Evolutionary conservation across 495 filamentous ascomycete species (phyloP).

Genomic region (Sporormia fimetaria): DNA sequence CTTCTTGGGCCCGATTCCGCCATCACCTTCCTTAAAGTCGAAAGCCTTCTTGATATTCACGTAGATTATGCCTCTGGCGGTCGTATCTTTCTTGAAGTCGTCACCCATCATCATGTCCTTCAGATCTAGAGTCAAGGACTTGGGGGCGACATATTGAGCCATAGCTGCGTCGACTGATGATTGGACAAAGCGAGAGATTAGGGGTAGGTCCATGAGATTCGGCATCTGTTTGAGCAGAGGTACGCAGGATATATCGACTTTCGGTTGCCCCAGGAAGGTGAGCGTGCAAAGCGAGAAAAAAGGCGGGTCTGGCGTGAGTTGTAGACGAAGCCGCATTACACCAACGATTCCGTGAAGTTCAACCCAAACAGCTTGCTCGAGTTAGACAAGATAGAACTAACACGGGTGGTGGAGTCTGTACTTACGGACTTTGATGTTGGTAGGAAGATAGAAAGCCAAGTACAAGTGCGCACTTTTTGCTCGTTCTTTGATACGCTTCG

Average conservation of each 20-base stretch:
- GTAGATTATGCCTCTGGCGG: slow-evolving; percentile 50
- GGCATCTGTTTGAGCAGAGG: slow-evolving; percentile 53
- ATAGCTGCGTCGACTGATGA: slow-evolving; percentile 59
- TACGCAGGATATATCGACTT: slow-evolving; percentile 55
- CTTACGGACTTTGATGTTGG: slow-evolving; percentile 43
- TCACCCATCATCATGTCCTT: slow-evolving; percentile 65
- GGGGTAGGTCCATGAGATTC: slow-evolving; percentile 59
- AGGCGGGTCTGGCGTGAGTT: slow-evolving; percentile 59
- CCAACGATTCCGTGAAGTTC: slow-evolving; percentile 56
- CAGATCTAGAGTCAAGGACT: slow-evolving; percentile 57
- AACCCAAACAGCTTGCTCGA: slow-evolving; percentile 49
- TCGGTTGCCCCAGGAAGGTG: slow-evolving; percentile 66
- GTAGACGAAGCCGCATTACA: slow-evolving; percentile 51
- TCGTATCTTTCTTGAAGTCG: slow-evolving; percentile 64
- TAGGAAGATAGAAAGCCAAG: slow-evolving; percentile 55
- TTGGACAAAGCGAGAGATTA: slow-evolving; percentile 63
- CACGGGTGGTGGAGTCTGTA: not conserved
- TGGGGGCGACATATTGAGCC: slow-evolving; percentile 61
- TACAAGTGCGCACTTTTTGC: slow-evolving; percentile 59
- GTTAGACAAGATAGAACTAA: slow-evolving; percentile 14
- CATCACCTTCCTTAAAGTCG: slow-evolving; percentile 58
- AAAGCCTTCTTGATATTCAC: slow-evolving; percentile 51
- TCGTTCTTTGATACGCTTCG: slow-evolving; percentile 46
- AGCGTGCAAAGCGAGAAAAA: slow-evolving; percentile 60
- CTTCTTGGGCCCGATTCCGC: slow-evolving; percentile 40